Evolutionary conservation across 2,329 filamentous ascomycete species (phyloP), one percentile per base, ranked within the genome.

Genomic region (Ceratocystis ficicola): DNA sequence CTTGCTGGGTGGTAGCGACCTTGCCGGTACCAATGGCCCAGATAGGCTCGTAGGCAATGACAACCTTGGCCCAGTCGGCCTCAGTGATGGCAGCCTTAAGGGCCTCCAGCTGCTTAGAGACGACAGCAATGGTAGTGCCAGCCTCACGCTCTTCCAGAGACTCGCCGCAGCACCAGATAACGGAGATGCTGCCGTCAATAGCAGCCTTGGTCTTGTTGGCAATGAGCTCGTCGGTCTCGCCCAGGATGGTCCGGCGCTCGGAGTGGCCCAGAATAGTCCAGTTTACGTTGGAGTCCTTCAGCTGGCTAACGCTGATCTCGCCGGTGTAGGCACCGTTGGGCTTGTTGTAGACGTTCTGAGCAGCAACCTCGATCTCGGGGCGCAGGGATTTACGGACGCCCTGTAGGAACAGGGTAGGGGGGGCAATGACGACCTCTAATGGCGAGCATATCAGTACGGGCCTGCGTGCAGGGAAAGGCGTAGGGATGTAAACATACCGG

Each of bases 151-250:
- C 86, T 83, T 96, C 89, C 70, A 97, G 84, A 72, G 86, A 90
- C 86, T 99, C 94, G 73, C 94, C 94, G 76, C 90, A 94, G 86
- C 94, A 99, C 80, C 96, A 88, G 77, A 99, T 96, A 74, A 97
- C 94, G 71, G 85, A 82, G 70, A 99, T 76, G 69, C 91, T 93
- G 73, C 88, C 88, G 74, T 95, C 90, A 68, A 94, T 81, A 69
- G 94, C 91, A 73, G 86, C 86, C 85, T 95, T 96, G 77, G 91
- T 94, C 88, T 99, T 99, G 79, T 83, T 85, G 69, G 93, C 90
- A 71, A 97, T 85, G 72, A 94, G 86, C 71, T 85, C 82, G 77
- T 96, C 90, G 70, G 83, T 83, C 83, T 99, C 94, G 76, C 86
- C 84, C 69, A 97, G 82, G 75, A 97, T 86, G 65, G 90, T 90